Evolutionary conservation across 2,329 filamentous ascomycete species (phyloP), one percentile per base, ranked within the genome.

Genomic region (Pezicula carpinea): DNA sequence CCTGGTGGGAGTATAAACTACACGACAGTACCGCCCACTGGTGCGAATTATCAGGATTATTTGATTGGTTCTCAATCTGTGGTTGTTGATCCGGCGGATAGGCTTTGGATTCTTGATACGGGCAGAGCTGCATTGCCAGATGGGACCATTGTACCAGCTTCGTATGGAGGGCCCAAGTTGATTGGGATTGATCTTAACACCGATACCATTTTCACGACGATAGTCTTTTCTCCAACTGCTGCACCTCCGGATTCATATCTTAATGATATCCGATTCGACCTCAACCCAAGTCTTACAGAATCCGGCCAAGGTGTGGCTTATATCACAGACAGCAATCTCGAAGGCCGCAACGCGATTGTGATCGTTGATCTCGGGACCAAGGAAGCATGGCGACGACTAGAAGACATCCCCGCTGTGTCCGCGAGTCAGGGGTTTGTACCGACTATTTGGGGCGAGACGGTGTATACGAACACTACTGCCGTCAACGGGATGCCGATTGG

Each of bases 211-310:
- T 13, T 11, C 3, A 29, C 7, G 23, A 70, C 66, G 0, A 71
- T 67, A 54, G 73, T 68, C 1, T 67, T 74, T 47, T 68, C 70
- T 0, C 29, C 64, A 0, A 60, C 53, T 5, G 69, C 73, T 3
- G 67, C 71, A 52, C 73, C 66, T 49, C 69, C 69, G 2, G 70
- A 72, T 53, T 67, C 64, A 22, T 75, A 71, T 57, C 64, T 73
- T 53, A 73, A 73, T 49, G 71, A 73, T 48, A 46, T 74, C 2
- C 68, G 70, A 21, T 72, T 74, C 57, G 70, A 74, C 53, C 61
- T 73, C 29, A 63, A 69, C n/a, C 39, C 65, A 6, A 65, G 69
- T 36, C 55, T 62, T 1, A 65, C 67, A 2, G 63, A 61, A n/a
- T 62, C 60, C 2, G 68, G 67, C 8, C 47, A 61, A 17, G 69